Conservation (phyloP, 129 eudicot genomes). For the Helianthus tuberosus region DNA sequence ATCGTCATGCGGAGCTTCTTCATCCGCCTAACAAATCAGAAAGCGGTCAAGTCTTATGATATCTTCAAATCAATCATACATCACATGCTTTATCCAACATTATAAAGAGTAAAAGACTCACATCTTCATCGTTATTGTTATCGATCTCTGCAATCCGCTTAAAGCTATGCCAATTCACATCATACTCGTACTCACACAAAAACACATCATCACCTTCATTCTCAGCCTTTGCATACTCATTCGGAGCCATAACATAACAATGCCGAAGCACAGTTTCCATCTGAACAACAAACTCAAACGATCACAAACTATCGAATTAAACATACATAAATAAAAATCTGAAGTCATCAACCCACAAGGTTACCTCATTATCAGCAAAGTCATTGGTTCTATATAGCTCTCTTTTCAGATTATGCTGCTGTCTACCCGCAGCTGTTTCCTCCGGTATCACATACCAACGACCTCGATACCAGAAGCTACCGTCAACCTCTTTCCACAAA, state of each 20-base stretch:
- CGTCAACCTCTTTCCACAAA: constrained; percentile 92
- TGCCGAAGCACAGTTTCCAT: constrained; percentile 92
- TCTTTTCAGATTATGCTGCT: constrained; percentile 86
- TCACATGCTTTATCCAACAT: neutral
- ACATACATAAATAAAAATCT: constrained; percentile 8
- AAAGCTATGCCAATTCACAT: constrained; percentile 77
- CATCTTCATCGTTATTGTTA: constrained; percentile 55
- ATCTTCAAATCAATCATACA: neutral
- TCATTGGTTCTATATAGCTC: constrained; percentile 93
- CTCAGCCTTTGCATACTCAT: constrained; percentile 67
- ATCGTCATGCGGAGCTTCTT: constrained; percentile 61
- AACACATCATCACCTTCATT: constrained; percentile 97
- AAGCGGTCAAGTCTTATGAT: constrained; percentile 11
- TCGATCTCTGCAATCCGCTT: constrained; percentile 83
- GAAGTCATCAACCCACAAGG: constrained; percentile 21
- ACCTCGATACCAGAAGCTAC: constrained; percentile 78
- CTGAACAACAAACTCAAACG: constrained; percentile 30
- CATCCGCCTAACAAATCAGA: constrained; percentile 62
- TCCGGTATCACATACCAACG: constrained; percentile 97
- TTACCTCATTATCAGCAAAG: constrained; percentile 88
- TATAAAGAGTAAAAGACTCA: constrained; percentile 23
- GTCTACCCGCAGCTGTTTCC: constrained; percentile 90
- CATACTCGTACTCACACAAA: constrained; percentile 92
- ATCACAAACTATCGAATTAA: neutral
- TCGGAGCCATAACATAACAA: constrained; percentile 80